Conservation (phyloP, 257 asterid genomes). For the Jacaranda mimosifolia region DNA sequence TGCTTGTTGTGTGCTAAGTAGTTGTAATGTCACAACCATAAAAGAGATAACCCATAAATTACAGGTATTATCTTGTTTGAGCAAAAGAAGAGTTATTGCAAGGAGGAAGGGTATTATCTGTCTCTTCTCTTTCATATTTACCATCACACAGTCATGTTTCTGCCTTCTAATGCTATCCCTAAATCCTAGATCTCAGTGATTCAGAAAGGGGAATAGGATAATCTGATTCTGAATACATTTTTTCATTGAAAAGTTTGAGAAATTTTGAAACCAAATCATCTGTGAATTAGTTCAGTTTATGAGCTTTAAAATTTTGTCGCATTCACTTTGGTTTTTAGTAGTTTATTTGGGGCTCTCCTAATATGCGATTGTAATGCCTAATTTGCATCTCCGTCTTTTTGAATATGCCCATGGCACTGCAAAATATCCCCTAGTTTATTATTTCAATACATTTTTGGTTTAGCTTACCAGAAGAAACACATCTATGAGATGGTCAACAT, state of each 20-base stretch:
- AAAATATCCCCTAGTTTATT: background rate
- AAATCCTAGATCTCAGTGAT: background rate
- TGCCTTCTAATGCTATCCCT: constrained; percentile 1
- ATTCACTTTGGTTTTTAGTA: background rate
- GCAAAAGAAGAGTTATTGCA: constrained; percentile 7
- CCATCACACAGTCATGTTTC: constrained; percentile 1
- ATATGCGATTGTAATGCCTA: background rate
- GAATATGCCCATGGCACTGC: background rate
- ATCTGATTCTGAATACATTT: background rate
- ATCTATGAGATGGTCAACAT: constrained; percentile 14
- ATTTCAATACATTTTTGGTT: constrained; percentile 12
- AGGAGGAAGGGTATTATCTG: background rate
- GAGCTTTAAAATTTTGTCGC: background rate
- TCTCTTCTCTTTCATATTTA: background rate
- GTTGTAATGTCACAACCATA: background rate
- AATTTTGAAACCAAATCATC: background rate
- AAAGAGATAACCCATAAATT: background rate
- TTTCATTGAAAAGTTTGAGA: background rate
- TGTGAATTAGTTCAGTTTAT: constrained; percentile 1
- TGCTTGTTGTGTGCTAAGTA: constrained; percentile 14
- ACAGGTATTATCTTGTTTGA: constrained; percentile 16
- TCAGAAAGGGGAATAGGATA: background rate
- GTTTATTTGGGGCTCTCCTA: background rate
- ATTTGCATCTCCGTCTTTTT: background rate
- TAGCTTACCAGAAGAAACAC: constrained; percentile 12